phyloP scores from a whole-genome alignment of 2,329 filamentous ascomycete species.

The Orbilia ellipsospora region DNA sequence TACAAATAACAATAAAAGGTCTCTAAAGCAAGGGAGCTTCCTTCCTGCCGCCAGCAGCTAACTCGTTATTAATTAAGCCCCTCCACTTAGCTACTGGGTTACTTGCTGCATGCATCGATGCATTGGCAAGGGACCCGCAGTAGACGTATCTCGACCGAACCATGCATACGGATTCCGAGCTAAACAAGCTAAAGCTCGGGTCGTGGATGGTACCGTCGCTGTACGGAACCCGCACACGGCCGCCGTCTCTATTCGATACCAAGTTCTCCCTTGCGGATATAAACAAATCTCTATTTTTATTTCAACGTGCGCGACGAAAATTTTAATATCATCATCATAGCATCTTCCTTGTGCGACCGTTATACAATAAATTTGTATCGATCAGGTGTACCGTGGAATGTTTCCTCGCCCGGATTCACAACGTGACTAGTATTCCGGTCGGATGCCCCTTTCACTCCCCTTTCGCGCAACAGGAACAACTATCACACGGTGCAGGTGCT shows the following conservation, averaged over 20 bases:
- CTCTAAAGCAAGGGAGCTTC: neutral
- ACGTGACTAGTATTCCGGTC: neutral
- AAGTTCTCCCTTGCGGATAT: slow-evolving; percentile 1
- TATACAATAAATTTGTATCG: neutral
- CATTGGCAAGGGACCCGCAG: slow-evolving; percentile 3
- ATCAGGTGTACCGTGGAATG: slow-evolving; percentile 8
- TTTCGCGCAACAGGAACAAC: too few relatives aligned
- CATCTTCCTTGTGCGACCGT: slow-evolving; percentile 7
- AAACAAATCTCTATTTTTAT: slow-evolving; percentile 4
- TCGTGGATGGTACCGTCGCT: slow-evolving; percentile 30
- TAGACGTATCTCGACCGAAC: neutral
- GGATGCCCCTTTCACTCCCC: too few relatives aligned
- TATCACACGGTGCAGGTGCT: too few relatives aligned
- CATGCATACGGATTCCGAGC: neutral
- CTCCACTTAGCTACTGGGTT: slow-evolving; percentile 27
- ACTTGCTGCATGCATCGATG: slow-evolving; percentile 47
- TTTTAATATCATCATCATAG: too few relatives aligned
- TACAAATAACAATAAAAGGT: neutral
- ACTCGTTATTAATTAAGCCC: neutral
- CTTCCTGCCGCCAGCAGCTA: neutral
- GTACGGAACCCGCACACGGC: slow-evolving; percentile 32
- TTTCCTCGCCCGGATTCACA: neutral
- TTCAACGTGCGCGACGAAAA: too few relatives aligned
- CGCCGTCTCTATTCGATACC: slow-evolving; percentile 16
- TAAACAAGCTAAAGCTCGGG: neutral